Conservation (phyloP, 169 alveolate species). For the Cardiosporidium cionae region DNA sequence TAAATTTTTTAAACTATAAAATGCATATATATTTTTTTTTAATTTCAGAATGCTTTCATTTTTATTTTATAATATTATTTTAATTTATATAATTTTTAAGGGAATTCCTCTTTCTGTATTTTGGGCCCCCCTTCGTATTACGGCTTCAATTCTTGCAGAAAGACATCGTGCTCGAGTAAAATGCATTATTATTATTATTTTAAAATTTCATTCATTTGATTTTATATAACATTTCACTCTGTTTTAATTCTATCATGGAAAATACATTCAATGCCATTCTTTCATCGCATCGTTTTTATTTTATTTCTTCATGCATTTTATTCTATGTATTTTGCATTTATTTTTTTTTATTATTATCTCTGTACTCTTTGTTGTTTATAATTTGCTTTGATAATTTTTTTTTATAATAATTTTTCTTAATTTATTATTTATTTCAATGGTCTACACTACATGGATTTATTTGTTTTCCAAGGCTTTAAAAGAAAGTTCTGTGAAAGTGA, state of each 20-base stretch:
- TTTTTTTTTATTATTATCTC: not conserved
- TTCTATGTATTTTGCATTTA: not conserved
- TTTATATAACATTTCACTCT: not conserved
- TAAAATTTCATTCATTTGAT: not conserved
- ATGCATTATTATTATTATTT: not conserved
- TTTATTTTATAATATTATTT: not conserved
- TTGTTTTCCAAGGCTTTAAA: slow-evolving; percentile 62
- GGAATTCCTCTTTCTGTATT: slow-evolving; percentile 73
- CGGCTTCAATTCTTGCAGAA: slow-evolving; percentile 70
- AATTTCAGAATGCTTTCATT: not conserved
- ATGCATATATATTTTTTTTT: too few species aligned
- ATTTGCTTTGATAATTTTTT: not conserved
- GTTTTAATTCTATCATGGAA: not conserved
- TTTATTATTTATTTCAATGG: not conserved
- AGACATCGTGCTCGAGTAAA: slow-evolving; percentile 61
- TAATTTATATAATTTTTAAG: not conserved
- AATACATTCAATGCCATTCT: not conserved
- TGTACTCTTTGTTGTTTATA: not conserved
- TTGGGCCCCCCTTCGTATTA: slow-evolving; percentile 73
- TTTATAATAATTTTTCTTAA: not conserved
- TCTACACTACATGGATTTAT: too few species aligned
- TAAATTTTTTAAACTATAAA: too few species aligned
- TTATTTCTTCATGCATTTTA: not conserved
- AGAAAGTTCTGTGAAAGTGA: slow-evolving; percentile 65
- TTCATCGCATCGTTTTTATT: not conserved